Base-by-base conservation (phyloP, 768 basidiomycete genomes). In the Lactarius hengduanensis region DNA sequence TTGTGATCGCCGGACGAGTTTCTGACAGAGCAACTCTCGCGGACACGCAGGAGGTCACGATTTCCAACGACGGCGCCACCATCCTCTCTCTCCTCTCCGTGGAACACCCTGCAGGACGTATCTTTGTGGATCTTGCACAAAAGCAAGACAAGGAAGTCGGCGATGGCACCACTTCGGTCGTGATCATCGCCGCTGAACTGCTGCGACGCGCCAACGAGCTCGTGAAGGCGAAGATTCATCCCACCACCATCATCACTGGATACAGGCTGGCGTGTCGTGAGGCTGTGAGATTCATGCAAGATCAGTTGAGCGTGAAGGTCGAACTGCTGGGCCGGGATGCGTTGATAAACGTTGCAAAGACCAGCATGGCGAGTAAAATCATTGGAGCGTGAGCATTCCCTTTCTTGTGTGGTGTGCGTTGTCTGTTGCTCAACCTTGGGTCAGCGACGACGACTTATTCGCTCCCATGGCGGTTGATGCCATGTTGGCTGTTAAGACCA, bases 111-210 rank as follows among this genome's bases (percentile, higher is more conserved):
- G 97, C 97, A 4, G 97, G 95, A 26, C 90, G 93, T 70, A 95
- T 99, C 69, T 94, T 99, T 70, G 96, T 98, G 57, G 95, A 98
- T 78, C 91, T 99, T 55, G 95, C 97, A 2, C 96, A 98, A 78
- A 98, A 98, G 74, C 96, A 98, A 78, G 97, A 99, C 78, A 97
- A 96, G 76, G 97, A 99, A 78, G 97, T 99, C 11, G 97, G 97
- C 43, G 97, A 99, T 79, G 97, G 97, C 16, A 99, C 97, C 9
- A 99, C 97, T 3, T 98, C 95, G 28, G 97, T 99, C 53, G 97
- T 99, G 57, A 92, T 99, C 71, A 85, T 99, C 75, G 96, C 96
- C 62, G 95, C 97, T n/a, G 97, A 98, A 77, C 86, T 98, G 56
- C 83, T 98, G 70, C 89, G 93, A 68, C 87, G 97, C 62, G 97